These are phyloP conservation scores for Pezicula carpinea DNA, from an alignment of 2,329 filamentous ascomycete genomes.

Conservation along the genomic window DNA sequence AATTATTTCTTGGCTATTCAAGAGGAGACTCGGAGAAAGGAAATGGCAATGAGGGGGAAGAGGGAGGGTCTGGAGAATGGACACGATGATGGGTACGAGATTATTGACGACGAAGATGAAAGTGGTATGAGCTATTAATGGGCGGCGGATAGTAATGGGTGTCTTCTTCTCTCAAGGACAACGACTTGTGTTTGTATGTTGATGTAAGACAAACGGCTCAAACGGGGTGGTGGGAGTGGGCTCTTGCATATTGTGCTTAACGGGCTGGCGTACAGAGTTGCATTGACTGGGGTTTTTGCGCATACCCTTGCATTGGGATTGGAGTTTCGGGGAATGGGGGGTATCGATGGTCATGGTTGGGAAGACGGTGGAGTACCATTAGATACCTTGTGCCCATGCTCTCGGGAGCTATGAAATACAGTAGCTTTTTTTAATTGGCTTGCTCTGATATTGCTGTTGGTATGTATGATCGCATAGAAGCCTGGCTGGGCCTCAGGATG, in stretches of 20 bases:
- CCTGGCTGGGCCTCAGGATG: no score
- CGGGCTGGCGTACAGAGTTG: background rate
- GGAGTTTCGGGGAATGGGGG: no score
- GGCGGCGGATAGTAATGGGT: background rate
- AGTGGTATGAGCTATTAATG: constrained; percentile 22
- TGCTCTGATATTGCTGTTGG: no score
- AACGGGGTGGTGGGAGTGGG: background rate
- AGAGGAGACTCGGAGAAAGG: constrained; percentile 58
- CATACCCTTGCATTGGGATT: constrained; percentile 13
- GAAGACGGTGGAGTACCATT: no score
- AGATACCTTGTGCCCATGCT: no score
- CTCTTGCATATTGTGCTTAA: constrained; percentile 1
- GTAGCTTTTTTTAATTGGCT: no score
- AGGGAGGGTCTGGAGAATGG: constrained; percentile 3
- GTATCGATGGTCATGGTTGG: no score
- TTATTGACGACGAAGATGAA: constrained; percentile 18
- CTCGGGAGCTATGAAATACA: no score
- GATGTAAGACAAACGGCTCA: no score
- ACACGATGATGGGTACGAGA: background rate
- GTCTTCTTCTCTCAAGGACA: background rate
- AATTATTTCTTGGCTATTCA: constrained; percentile 87
- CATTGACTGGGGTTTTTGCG: constrained; percentile 7
- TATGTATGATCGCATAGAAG: no score
- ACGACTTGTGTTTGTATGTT: no score
- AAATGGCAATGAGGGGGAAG: constrained; percentile 12